These are phyloP conservation scores for Rhizoclosmatium globosum DNA, from an alignment of 192 early-diverging fungal genomes.

Conservation along the genomic window DNA sequence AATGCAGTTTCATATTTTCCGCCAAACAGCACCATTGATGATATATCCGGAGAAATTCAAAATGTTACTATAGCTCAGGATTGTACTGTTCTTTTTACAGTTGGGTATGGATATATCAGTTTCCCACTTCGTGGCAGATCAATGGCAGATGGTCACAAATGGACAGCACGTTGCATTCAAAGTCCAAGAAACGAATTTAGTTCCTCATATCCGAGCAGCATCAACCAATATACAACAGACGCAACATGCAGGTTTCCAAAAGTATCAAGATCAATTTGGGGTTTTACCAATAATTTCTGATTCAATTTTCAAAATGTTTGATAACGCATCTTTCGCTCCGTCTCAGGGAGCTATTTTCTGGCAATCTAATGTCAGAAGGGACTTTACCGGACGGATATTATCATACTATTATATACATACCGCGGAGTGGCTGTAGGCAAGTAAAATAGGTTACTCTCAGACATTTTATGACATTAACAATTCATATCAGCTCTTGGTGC, in stretches of 20 bases:
- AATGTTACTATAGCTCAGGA: not conserved
- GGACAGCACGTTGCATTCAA: not conserved
- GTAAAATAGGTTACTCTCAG: too few species aligned
- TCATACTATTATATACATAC: slow-evolving; percentile 12
- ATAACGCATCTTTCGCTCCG: slow-evolving; percentile 6
- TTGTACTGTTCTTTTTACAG: slow-evolving; percentile 9
- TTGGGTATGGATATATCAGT: not conserved
- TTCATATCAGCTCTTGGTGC: not conserved
- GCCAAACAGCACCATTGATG: not conserved
- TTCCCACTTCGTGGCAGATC: slow-evolving; percentile 32
- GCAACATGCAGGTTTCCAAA: not conserved
- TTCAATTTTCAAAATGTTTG: not conserved
- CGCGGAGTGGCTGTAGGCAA: slow-evolving; percentile 17
- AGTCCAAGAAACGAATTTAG: not conserved
- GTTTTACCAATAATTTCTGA: slow-evolving; percentile 17
- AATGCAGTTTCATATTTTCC: slow-evolving; percentile 20
- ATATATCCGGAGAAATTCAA: not conserved
- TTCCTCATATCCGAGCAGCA: not conserved
- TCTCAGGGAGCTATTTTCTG: slow-evolving; percentile 30
- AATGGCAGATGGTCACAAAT: slow-evolving; percentile 37
- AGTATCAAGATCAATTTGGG: slow-evolving; percentile 2
- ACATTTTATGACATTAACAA: too few species aligned
- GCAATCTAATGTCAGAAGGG: slow-evolving; percentile 19
- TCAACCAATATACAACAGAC: slow-evolving; percentile 14
- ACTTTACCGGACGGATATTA: slow-evolving; percentile 37